A percentile compares a stretch with the other conserved stretches of the same genome.
These are phyloP conservation scores for Thraustotheca clavata DNA, from an alignment of 352 stramenopile genomes.

Conservation along the genomic window DNA sequence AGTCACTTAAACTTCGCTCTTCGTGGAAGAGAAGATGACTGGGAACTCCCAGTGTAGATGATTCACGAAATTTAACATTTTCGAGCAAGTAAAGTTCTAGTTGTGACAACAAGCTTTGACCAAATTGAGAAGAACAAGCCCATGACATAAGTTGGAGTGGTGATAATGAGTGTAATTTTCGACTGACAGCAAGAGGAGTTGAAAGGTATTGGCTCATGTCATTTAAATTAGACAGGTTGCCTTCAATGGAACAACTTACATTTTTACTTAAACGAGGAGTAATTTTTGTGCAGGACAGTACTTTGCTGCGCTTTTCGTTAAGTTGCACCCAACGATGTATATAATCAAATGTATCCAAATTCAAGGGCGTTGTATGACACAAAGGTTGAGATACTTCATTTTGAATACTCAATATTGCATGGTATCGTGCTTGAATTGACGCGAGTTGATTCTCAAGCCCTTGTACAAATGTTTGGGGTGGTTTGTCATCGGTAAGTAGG, in stretches of 20 bases:
- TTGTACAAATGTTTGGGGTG: slow-evolving; percentile 35
- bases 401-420: too few relatives aligned
- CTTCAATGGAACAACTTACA: not conserved
- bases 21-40: slow-evolving; percentile 78
- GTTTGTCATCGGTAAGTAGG: slow-evolving; percentile 33
- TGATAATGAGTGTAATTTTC: slow-evolving; percentile 69
- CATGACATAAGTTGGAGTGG: slow-evolving; percentile 68
- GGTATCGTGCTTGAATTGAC: not conserved
- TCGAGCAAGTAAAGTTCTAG: slow-evolving; percentile 63
- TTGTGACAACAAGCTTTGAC: slow-evolving; percentile 53
- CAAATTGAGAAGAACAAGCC: slow-evolving; percentile 43
- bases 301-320: slow-evolving; percentile 16
- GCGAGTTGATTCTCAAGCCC: slow-evolving; percentile 28
- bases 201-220: not conserved
- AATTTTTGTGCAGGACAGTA: too few relatives aligned
- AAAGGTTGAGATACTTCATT: too few relatives aligned
- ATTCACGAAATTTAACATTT: slow-evolving; percentile 23
- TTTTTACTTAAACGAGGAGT: too few relatives aligned
- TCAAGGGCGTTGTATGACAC: slow-evolving; percentile 40
- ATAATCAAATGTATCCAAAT: slow-evolving; percentile 64
- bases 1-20: slow-evolving; percentile 61
- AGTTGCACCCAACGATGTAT: slow-evolving; percentile 49
- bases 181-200: slow-evolving; percentile 26
- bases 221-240: not conserved
- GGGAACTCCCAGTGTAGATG: slow-evolving; percentile 23